Evolutionary conservation across 495 filamentous ascomycete species (phyloP).

Genomic region (Schizothecium vesticola): DNA sequence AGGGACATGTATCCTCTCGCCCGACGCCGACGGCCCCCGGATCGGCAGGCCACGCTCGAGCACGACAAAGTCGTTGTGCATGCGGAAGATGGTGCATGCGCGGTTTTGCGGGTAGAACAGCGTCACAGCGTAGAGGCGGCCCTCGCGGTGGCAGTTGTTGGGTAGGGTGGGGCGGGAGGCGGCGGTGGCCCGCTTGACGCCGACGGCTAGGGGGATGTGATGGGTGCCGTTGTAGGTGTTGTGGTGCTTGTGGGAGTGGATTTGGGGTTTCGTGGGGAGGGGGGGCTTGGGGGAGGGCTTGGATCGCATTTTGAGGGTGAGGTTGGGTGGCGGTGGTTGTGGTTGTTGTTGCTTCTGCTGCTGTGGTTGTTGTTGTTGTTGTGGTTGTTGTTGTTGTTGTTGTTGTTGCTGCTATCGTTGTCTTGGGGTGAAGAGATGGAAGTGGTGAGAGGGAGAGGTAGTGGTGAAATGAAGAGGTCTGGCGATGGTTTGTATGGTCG

Average conservation of each 20-base stretch:
- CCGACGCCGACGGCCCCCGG: neutral
- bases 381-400: neutral
- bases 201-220: conserved; percentile 15
- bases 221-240: conserved; percentile 21
- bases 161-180: neutral
- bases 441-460: too few relatives aligned
- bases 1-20: neutral
- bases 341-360: neutral
- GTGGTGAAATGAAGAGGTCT: neutral
- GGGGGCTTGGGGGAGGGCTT: neutral
- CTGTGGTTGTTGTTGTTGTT: neutral
- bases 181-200: conserved; percentile 2
- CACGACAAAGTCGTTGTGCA: conserved; percentile 20
- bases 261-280: conserved; percentile 10
- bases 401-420: too few relatives aligned
- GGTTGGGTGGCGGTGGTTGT: neutral
- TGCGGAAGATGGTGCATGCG: conserved; percentile 28
- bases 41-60: conserved; percentile 6
- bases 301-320: neutral
- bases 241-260: conserved; percentile 7
- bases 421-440: neutral
- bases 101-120: conserved; percentile 30
- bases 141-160: neutral
- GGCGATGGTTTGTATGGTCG: neutral
- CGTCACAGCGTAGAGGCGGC: conserved; percentile 17